Base-by-base conservation (phyloP, 495 filamentous ascomycete species). In the Sabuloglossum arenarium region DNA sequence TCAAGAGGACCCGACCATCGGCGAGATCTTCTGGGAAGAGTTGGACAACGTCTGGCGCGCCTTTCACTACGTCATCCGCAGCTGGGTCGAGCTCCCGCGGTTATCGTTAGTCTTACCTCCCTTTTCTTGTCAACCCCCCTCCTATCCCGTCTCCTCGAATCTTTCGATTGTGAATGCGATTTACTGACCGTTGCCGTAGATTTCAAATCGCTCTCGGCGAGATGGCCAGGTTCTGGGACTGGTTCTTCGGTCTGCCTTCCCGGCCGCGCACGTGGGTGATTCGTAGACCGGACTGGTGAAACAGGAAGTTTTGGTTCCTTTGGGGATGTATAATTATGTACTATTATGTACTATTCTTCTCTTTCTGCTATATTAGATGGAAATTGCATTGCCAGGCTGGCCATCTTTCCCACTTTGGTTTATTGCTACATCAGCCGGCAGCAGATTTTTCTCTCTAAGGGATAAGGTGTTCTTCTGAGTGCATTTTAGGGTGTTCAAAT, bases 191-290 rank as follows among this genome's bases (percentile, higher is more conserved):
- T 37, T 14, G 12, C 10, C 51, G 9, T 27, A 89, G 84, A 11
- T 78, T 70, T 59, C 65, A 76, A 28, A 82, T 95, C 52, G 27
- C 72, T 10, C 58, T 77, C 2, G 62, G 73, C 0, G 87, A 94
- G 65, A 45, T 75, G 4, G 64, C 64, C 47, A 75, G 88, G 42
- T 59, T 84, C 19, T 90, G 80, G 78, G 74, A 82, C 51, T 85
- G 71, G 63, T 95, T 80, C 70, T 68, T 94, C n/a, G 88, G 88
- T 28, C 65, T 86, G 55, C 83, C 86, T 8, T 78, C 89, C 19
- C 69, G 69, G 47, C 81, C 82, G 5, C 72, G 86, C 59, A 70
- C 67, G 11, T 94, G 86, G 85, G 69, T 71, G 54, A 66, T 88
- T 31, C 64, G 72, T 59, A 46, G 42, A 25, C 42, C 42, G 55